Base-by-base conservation (phyloP, 345 rosid species). In the Durio zibethinus region DNA sequence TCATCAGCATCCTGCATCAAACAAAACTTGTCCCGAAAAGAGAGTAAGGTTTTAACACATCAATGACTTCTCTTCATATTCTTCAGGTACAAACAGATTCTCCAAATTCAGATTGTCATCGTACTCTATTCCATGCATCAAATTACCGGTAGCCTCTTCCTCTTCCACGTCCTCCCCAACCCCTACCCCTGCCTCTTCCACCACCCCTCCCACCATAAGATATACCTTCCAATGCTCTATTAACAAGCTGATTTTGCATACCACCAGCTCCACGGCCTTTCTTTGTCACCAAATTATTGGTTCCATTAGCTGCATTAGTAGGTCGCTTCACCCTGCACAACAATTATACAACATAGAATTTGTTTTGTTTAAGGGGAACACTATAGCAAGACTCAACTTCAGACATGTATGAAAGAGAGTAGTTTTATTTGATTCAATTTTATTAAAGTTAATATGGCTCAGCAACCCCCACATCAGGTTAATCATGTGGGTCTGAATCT, bases 161-260 rank as follows among this genome's bases (percentile, higher is more conserved):
- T 57, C 94, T 82, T 54, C 94, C 95, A 31, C 90, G 80, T 71
- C 94, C 90, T 78, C 89, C 87, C 77, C 92, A 78, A 23, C 93
- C 90, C 77, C 93, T 74, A 53, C 89, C 84, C 64, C 92, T 85
- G 70, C 85, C 89, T 71, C 90, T 86, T 23, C 87, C 77, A n/a
- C 93, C 93, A 45, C 91, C 88, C 65, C 94, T 86, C 57, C 93
- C 93, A 74, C 96, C 91, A 78, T 83, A 84, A 61, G 98, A 89
- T 81, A 96, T 85, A 47, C 98, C 99, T 82, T 96, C 94, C 61
- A 93, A 86, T 68, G 98, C 98, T 85, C 92, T 89, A 75, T 87
- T 93, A 33, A 96, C 95, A 62, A 92, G 94, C 84, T 96, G 99
- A 75, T 85, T 90, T 72, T 80, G 94, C 76, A 87, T 27, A 56